Evolutionary conservation across 2,329 filamentous ascomycete species (phyloP), one percentile per base, ranked within the genome.

Genomic region (Colletotrichum sp.): DNA sequence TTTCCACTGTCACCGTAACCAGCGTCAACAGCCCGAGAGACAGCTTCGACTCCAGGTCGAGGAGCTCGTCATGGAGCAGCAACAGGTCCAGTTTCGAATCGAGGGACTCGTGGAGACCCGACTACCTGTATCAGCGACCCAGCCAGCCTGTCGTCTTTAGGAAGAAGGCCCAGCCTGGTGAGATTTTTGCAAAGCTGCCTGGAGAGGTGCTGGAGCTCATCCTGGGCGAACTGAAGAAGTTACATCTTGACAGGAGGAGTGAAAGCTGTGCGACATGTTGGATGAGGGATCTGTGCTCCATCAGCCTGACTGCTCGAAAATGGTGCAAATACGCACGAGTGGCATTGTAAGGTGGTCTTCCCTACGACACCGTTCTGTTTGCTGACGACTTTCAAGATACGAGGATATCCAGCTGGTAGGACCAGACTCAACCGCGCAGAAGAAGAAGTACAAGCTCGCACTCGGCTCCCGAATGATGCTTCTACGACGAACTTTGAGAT

Each of bases 211-310:
- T 93, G 61, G 86, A 89, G 68, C 82, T 91, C 39, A 89, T 93
- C n/a, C 79, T 93, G 39, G 86, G 86, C 52, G 86, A 89, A 70
- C 82, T 93, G 22, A 90, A 87, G 79, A 83, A 85, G 48, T 80
- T 87, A 16, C 92, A 93, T 79, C 80, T 92, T 15, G 82, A 81
- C 8, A 80, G 82, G 16, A 83, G 83, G 4, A 89, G 87, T 77
- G 82, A 83, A 39, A 92, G 90, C 81, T 93, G 92, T 80, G 87
- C 91, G 19, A 93, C 92, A 22, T 93, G 92, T 81, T 92, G 90
- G 89, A 92, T 92, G 90, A 87, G 92, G 65, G 91, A 93, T 79
- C 83, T 89, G 34, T 90, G 88, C 78, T 87, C 87, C 57, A 81
- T 92, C 55, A 86, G 88, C 13, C 72, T 91, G 13, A 85, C 86